phyloP scores from a whole-genome alignment of 2,329 filamentous ascomycete species.

The Aureobasidium pullulans region DNA sequence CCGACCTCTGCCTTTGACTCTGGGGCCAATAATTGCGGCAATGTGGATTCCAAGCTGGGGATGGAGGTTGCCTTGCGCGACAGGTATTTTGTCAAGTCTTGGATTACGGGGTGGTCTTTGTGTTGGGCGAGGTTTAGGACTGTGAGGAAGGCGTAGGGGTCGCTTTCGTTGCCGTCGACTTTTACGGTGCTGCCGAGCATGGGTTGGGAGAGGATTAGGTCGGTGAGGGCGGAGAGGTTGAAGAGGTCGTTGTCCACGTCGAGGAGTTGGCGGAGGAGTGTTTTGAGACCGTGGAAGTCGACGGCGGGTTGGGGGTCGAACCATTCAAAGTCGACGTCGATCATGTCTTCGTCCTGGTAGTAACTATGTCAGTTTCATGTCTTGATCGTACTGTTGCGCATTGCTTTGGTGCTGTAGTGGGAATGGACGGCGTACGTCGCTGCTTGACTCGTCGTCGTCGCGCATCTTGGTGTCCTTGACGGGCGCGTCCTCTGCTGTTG shows the following conservation, averaged over 20 bases:
- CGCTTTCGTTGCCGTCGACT: conserved; percentile 87
- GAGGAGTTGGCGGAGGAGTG: conserved; percentile 81
- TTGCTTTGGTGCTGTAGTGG: background rate
- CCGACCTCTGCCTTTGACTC: conserved; percentile 54
- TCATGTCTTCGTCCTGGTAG: conserved; percentile 72
- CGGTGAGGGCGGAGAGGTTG: conserved; percentile 77
- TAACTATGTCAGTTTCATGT: conserved; percentile 1
- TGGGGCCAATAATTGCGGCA: conserved; percentile 31
- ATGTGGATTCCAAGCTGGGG: conserved; percentile 43
- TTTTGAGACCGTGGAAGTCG: conserved; percentile 93
- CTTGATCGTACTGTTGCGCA: background rate
- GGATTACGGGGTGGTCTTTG: conserved; percentile 62
- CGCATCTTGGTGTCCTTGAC: conserved; percentile 37
- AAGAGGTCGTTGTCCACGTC: conserved; percentile 81
- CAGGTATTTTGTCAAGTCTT: conserved; percentile 66
- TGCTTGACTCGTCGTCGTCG: conserved; percentile 28
- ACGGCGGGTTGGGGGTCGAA: conserved; percentile 86
- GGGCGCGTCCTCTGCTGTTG: conserved; percentile 38
- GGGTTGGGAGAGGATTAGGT: conserved; percentile 80
- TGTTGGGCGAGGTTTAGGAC: conserved; percentile 77
- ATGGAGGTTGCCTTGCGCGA: conserved; percentile 45
- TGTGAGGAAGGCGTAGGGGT: conserved; percentile 88
- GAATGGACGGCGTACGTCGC: conserved; percentile 19
- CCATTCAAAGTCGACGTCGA: conserved; percentile 97
- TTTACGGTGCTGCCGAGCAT: conserved; percentile 92